A percentile compares a stretch with the other conserved stretches of the same genome.
Conservation (phyloP, 208 protist species). For the Trypanosoma platydactyli region DNA sequence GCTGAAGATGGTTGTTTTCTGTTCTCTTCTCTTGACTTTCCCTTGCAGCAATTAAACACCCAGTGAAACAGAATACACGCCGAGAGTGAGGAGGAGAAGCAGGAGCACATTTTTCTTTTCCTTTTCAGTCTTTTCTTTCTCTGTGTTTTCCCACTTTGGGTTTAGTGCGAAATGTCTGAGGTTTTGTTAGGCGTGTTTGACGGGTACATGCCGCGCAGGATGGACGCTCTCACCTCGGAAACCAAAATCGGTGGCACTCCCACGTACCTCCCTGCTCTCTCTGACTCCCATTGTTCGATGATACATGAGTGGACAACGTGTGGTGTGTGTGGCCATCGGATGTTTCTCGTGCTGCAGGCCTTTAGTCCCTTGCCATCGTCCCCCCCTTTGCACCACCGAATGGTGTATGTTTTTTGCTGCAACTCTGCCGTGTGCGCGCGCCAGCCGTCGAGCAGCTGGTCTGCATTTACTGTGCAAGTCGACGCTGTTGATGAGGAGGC, state of each 20-base stretch:
- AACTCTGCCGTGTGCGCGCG: constrained; percentile 62
- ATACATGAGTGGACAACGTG: constrained; percentile 69
- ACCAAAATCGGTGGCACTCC: constrained; percentile 77
- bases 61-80: not conserved
- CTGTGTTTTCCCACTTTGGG: not conserved
- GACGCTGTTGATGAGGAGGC: constrained; percentile 41
- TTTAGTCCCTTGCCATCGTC: constrained; percentile 63
- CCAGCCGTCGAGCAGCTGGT: constrained; percentile 75
- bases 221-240: constrained; percentile 59
- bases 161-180: constrained; percentile 4
- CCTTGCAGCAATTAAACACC: not conserved
- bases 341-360: constrained; percentile 78
- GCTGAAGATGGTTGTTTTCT: not conserved
- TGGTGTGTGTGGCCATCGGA: constrained; percentile 56
- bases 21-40: constrained; percentile 4
- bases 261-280: constrained; percentile 53
- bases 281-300: constrained; percentile 28
- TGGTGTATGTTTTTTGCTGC: constrained; percentile 85
- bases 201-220: constrained; percentile 62
- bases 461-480: constrained; percentile 65
- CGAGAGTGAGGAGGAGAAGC: constrained; percentile 6
- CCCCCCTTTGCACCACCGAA: constrained; percentile 51
- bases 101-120: constrained; percentile 21
- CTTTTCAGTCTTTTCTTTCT: constrained; percentile 11
- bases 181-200: constrained; percentile 76